Evolutionary conservation across 2,329 filamentous ascomycete genomes (phyloP).

Genomic region (Cryphonectria parasitica): DNA sequence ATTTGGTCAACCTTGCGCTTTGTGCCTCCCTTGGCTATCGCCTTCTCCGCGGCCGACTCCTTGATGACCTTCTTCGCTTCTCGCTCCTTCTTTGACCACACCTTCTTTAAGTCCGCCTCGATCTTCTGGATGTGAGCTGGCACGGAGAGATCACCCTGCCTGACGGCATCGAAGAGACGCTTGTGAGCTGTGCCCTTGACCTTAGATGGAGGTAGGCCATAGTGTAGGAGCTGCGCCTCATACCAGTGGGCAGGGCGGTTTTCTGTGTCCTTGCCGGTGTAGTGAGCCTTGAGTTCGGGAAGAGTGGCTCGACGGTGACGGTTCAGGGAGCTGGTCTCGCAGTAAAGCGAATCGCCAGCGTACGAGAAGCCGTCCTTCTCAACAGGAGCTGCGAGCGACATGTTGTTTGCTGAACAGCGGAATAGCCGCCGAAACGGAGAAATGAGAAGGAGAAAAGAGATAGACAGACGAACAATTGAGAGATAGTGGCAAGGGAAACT

Average conservation of each 20-base stretch:
- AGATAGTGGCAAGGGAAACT: neutral
- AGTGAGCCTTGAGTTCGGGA: constrained; percentile 49
- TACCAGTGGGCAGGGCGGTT: constrained; percentile 63
- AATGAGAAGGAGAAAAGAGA: neutral
- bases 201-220: constrained; percentile 60
- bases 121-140: constrained; percentile 52
- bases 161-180: constrained; percentile 61
- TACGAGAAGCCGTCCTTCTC: constrained; percentile 47
- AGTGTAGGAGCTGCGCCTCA: constrained; percentile 65
- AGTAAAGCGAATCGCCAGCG: constrained; percentile 48
- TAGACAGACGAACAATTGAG: neutral
- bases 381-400: constrained; percentile 36
- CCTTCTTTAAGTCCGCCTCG: constrained; percentile 60
- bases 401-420: neutral
- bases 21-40: constrained; percentile 19
- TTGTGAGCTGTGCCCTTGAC: constrained; percentile 62
- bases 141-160: constrained; percentile 50
- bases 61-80: constrained; percentile 50
- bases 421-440: neutral
- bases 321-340: constrained; percentile 47
- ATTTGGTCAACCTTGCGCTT: constrained; percentile 38
- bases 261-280: constrained; percentile 44
- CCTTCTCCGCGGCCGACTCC: constrained; percentile 17
- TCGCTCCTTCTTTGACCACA: constrained; percentile 56
- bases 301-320: constrained; percentile 50